Base-by-base conservation (phyloP, 2,329 filamentous ascomycete genomes). In the Microcyclospora tardicrescens region DNA sequence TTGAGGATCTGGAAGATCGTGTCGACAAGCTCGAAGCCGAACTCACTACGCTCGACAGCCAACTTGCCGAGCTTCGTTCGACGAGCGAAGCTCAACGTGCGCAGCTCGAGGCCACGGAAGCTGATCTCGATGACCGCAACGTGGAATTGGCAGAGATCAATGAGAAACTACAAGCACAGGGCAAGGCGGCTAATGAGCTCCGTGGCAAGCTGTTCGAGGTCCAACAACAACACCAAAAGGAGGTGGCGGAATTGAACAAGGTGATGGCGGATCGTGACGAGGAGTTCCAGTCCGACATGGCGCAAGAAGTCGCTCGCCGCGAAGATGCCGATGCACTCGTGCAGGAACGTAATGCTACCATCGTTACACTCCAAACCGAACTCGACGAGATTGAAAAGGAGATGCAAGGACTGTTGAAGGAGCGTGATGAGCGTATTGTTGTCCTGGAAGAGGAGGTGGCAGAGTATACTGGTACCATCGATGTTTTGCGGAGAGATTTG, bases 191-290 rank as follows among this genome's bases (percentile, higher is more conserved):
- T n/a, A 68, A 69, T 27, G 59, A 66, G 45, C 58, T 69, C 16
- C 64, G 66, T 3, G 59, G 62, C 38, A 69, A 68, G 50, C 50
- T 69, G 5, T 68, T 65, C 48, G 55, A 64, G 35, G 52, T 63
- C 2, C 66, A 69, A 50, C 57, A 64, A 43, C 53, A 62, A 34
- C 61, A 64, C 45, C 57, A 62, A 32, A 40, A 51, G 16, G 43
- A 56, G n/a, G 52, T 68, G 32, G 52, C 55, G 34, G 49, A 61
- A 13, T 50, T 68, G 6, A 49, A 65, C 44, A 48, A 55, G 12
- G 48, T 52, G 1, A 55, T 58, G 5, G 49, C 60, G 10, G 61
- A 62, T 28, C 61, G 59, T 13, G 62, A 65, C 28, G 53, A 57
- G 16, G 54, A 61, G 27, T 60, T 59, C 40, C 55, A 61, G 37